Percentiles rank a stretch among this genome's conserved stretches.
Conservation (phyloP, 2,329 filamentous ascomycete species). For the Aschersonia sp. region DNA sequence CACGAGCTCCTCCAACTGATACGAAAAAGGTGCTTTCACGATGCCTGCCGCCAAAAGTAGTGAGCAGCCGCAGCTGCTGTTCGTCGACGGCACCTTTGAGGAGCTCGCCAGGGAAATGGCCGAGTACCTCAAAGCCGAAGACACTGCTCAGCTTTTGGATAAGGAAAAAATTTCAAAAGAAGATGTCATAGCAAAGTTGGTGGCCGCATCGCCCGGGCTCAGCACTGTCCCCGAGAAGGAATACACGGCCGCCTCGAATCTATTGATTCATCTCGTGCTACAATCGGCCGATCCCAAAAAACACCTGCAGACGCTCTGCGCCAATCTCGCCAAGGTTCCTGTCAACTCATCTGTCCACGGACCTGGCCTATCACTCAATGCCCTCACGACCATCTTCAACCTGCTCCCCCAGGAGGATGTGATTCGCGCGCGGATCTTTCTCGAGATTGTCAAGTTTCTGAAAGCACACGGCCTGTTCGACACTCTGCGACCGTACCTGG, state of each 20-base stretch:
- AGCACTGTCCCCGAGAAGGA: conserved; percentile 90
- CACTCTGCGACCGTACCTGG: conserved; percentile 67
- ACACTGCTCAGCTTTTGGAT: conserved; percentile 61
- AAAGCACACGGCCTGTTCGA: conserved; percentile 66
- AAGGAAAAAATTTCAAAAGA: conserved; percentile 55
- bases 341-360: conserved; percentile 76
- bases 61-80: conserved; percentile 45
- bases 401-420: conserved; percentile 63
- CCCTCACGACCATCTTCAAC: conserved; percentile 95
- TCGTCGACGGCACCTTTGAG: conserved; percentile 84
- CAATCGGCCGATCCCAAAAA: conserved; percentile 75
- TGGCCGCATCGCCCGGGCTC: conserved; percentile 61
- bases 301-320: conserved; percentile 77
- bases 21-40: conserved; percentile 4
- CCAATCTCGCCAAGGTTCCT: conserved; percentile 77
- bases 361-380: conserved; percentile 70
- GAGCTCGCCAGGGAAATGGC: conserved; percentile 92
- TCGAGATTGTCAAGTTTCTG: conserved; percentile 76
- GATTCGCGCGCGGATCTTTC: conserved; percentile 77
- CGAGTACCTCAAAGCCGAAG: conserved; percentile 76
- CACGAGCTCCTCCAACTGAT: conserved; percentile 3
- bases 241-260: conserved; percentile 90
- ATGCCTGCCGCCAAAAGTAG: conserved; percentile 21
- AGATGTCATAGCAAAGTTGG: conserved; percentile 78
- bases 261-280: conserved; percentile 83